Base-by-base conservation (phyloP, 2,329 filamentous ascomycete genomes). In the Ascosphaera pollenicola region DNA sequence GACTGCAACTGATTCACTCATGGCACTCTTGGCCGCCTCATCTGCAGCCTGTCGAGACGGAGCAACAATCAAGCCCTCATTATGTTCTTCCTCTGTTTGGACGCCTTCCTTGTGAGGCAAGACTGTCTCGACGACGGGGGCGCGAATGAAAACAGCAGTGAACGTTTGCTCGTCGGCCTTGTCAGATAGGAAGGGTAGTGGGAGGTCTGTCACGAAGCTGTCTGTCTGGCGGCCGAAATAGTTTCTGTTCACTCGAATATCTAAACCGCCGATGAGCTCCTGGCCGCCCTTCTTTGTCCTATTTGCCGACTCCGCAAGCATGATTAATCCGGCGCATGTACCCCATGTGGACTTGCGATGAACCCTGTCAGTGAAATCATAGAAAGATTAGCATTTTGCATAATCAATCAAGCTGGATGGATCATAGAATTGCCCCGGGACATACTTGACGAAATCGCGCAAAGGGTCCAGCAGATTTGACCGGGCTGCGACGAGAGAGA, bases 151-250 rank as follows among this genome's bases (percentile, higher is more conserved):
- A 24, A 95, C 78, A 1, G 76, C 82, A 2, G 73, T 72, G 53
- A 91, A 95, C 2, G 41, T 42, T 1, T 28, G 41, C 21, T 44
- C 44, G n/a, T 46, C 43, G 2, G 41, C 36, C 38, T 53, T 48
- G 11, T 53, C 46, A 41, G 47, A 46, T 3, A 92, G 61, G 49
- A 92, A 91, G 0, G 76, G 73, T 17, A 94, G 61, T 11, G 77
- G 59, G 24, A 94, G 57, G 36, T 73, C 68, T 0, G 78, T 74
- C 50, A 89, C 74, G 56, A 95, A 95, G 53, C 80, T 91, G 59
- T 95, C 83, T 11, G 79, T 77, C 58, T 98, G 89, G 40, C 87
- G 72, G 3, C 89, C 89, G 52, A 94, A 98, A 56, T 94, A 83
- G 53, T 95, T 98, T 36, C 89, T 70, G 52, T 91, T 84, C 24